phyloP scores from a whole-genome alignment of 352 stramenopile species.

The Globisporangium paddicum region DNA sequence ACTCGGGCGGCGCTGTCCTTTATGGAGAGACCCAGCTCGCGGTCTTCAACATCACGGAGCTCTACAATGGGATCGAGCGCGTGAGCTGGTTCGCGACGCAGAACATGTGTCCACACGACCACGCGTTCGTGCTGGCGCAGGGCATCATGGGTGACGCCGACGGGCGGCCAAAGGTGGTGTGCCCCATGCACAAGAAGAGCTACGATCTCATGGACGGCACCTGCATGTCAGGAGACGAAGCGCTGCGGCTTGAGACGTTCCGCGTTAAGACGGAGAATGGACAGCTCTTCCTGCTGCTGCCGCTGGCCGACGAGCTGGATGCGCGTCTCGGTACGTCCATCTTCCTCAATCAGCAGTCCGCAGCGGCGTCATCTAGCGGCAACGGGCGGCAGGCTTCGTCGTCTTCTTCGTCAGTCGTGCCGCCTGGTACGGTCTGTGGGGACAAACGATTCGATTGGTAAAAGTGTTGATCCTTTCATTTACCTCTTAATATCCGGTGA shows the following conservation, averaged over 20 bases:
- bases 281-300: constrained; percentile 76
- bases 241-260: constrained; percentile 83
- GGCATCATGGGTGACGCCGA: constrained; percentile 84
- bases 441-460: neutral
- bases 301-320: constrained; percentile 70
- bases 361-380: no score
- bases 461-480: no score
- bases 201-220: constrained; percentile 77
- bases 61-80: constrained; percentile 52
- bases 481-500: no score
- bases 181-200: constrained; percentile 91
- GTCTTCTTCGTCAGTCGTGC: no score
- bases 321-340: constrained; percentile 77
- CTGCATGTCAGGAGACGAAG: constrained; percentile 59
- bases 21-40: constrained; percentile 90
- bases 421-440: neutral
- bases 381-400: neutral
- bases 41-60: constrained; percentile 84
- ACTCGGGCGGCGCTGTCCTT: constrained; percentile 83
- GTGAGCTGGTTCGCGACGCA: constrained; percentile 90
- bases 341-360: constrained; percentile 20
- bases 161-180: constrained; percentile 85
- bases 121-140: constrained; percentile 91
- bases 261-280: constrained; percentile 65
- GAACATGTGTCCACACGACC: constrained; percentile 92